Evolutionary conservation across 306 rosid genomes (phyloP).

Genomic region (Hippophae gyantsensis): DNA sequence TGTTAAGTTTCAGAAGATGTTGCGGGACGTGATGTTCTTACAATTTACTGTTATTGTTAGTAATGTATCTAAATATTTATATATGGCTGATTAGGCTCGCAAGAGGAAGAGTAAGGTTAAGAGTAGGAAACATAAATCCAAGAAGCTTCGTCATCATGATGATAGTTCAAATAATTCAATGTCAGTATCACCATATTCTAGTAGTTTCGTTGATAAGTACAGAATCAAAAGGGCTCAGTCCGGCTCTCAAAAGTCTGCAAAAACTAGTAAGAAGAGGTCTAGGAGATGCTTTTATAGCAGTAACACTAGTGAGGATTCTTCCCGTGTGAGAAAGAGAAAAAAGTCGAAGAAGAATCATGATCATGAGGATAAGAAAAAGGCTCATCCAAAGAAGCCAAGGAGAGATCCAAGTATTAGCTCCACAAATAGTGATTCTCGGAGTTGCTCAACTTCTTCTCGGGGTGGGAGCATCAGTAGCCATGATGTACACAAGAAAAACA

Average conservation of each 20-base stretch:
- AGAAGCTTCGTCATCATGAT: constrained; percentile 42
- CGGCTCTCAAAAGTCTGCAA: constrained; percentile 34
- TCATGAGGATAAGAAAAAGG: constrained; percentile 34
- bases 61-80: neutral
- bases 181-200: constrained; percentile 25
- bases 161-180: constrained; percentile 40
- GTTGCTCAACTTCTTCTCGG: constrained; percentile 39
- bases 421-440: constrained; percentile 27
- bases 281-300: constrained; percentile 29
- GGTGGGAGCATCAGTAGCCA: constrained; percentile 30
- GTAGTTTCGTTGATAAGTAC: constrained; percentile 44
- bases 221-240: constrained; percentile 43
- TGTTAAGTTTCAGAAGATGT: neutral
- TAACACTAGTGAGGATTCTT: constrained; percentile 45
- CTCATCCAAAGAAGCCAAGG: constrained; percentile 36
- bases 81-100: constrained; percentile 36
- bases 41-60: neutral
- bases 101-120: constrained; percentile 35
- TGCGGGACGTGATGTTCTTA: neutral
- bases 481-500: constrained; percentile 29
- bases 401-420: constrained; percentile 40
- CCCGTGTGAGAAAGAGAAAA: constrained; percentile 44
- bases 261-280: constrained; percentile 41
- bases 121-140: constrained; percentile 42
- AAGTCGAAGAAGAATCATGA: constrained; percentile 37